phyloP scores from a whole-genome alignment of 1,139 yeast species.

The Meyerozyma sp. region DNA sequence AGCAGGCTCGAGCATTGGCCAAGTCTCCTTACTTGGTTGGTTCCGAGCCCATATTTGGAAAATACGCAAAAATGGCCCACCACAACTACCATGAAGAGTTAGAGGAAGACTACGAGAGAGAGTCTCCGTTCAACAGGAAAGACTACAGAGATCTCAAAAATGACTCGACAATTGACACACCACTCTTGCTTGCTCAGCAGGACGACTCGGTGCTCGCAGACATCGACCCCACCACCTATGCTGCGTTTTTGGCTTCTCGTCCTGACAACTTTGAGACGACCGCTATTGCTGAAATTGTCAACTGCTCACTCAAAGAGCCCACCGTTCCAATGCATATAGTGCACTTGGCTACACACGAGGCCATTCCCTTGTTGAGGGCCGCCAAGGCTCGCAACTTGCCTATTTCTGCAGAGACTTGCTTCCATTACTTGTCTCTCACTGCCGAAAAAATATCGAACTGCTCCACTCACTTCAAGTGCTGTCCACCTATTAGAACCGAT shows the following conservation, averaged over 20 bases:
- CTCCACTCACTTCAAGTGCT: slow-evolving; percentile 83
- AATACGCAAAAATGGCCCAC: slow-evolving; percentile 43
- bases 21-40: slow-evolving; percentile 50
- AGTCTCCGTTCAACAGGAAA: slow-evolving; percentile 13
- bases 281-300: slow-evolving; percentile 69
- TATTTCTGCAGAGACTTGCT: slow-evolving; percentile 85
- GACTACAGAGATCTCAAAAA: slow-evolving; percentile 8
- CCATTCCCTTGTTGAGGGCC: slow-evolving; percentile 61
- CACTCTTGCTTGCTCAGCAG: slow-evolving; percentile 42
- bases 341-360: slow-evolving; percentile 81
- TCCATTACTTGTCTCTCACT: slow-evolving; percentile 75
- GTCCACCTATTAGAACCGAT: slow-evolving; percentile 86
- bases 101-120: slow-evolving; percentile 7
- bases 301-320: slow-evolving; percentile 57
- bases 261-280: slow-evolving; percentile 86
- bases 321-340: slow-evolving; percentile 77
- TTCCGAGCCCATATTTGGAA: slow-evolving; percentile 53
- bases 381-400: slow-evolving; percentile 60
- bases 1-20: slow-evolving; percentile 49
- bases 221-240: slow-evolving; percentile 64
- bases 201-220: slow-evolving; percentile 37
- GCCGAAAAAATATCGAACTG: slow-evolving; percentile 75
- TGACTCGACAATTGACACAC: slow-evolving; percentile 22
- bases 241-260: slow-evolving; percentile 73
- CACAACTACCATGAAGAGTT: slow-evolving; percentile 11